Base-by-base conservation (phyloP, 2,329 filamentous ascomycete genomes). In the Colletotrichum filicis region DNA sequence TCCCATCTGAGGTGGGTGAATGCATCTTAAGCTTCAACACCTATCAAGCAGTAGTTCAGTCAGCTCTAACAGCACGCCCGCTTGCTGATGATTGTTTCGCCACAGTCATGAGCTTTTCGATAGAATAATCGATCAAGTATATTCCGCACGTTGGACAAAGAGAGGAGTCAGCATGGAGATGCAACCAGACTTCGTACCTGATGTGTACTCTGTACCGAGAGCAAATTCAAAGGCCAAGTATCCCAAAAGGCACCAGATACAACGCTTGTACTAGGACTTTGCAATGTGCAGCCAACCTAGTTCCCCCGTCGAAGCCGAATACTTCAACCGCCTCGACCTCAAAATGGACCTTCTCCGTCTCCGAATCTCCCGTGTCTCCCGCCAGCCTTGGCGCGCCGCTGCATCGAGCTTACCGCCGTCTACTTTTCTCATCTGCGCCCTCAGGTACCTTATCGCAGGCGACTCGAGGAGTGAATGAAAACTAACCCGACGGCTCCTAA, bases 261-360 rank as follows among this genome's bases (percentile, higher is more conserved):
- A 49, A 22, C 8, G 4, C 1, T 22, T 4, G 3, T n/a, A 49
- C 42, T 5, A 7, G 42, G 42, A 22, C 8, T 49, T 4, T 8
- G 5, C 4, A 11, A 11, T 0, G 42, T 49, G 42, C 8, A 49
- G 42, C 8, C 19, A 49, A n/a, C 19, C 42, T 4, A 49, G 7
- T 1, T 49, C 1, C 42, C 2, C 19, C 19, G 7, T 49, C 19
- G 3, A 19, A 49, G 42, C 42, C 42, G 42, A 49, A 49, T 11
- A n/a, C 0, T 22, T 2, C 0, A 9, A 49, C 4, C 8, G 42
- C 8, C 42, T 3, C 9, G 3, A 22, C 19, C 3, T n/a, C 19
- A n/a, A n/a, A 22, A 49, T 3, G 19, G 42, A 22, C 42, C 8
- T 49, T 7, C 26, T 26, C 4, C 19, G 42, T 19, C 19, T n/a